Evolutionary conservation across 2,329 filamentous ascomycete genomes (phyloP), one percentile per base, ranked within the genome.

Genomic region (Colletotrichum sp.): DNA sequence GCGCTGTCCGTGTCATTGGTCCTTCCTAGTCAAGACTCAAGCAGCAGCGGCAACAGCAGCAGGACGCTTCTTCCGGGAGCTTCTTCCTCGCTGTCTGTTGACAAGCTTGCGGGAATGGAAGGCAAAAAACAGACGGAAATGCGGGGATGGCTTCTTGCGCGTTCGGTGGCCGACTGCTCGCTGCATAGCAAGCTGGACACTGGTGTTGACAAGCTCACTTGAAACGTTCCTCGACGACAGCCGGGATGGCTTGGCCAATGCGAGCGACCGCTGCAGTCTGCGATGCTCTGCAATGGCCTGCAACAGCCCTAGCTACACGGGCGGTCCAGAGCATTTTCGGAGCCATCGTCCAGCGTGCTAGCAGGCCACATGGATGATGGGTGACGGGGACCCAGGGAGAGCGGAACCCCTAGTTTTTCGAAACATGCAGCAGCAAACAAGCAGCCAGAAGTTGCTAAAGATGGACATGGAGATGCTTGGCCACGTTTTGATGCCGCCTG

Each of bases 401-500:
- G 31, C 70, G 36, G 54, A 54, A 70, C 71, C 71, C 71, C 71
- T 73, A 61, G 71, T 33, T 70, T 51, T 66, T 73, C 71, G 67
- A 73, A 73, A 71, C 71, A 66, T 66, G 67, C 71, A 51, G 54
- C 62, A 62, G 61, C 69, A 36, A 5, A 57, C 66, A 70, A 43
- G n/a, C 27, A 31, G 62, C 24, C 55, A 31, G 24, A 43, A 27
- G 71, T 67, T 74, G 63, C 72, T 72, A 74, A 67, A 74, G 68
- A 67, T 73, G 71, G 71, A 63, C 55, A 58, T 73, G 68, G 57
- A 66, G 71, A 73, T 71, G 55, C 71, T 73, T 73, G 71, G 71
- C 68, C 68, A 71, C 43, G 71, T 73, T 73, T 73, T 71, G 71
- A 67, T 57, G 43, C 58, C 63, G 55, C 68, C 63, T 63, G 72